Evolutionary conservation across 2,329 filamentous ascomycete species (phyloP).

Genomic region (Aspergillus uvarum): DNA sequence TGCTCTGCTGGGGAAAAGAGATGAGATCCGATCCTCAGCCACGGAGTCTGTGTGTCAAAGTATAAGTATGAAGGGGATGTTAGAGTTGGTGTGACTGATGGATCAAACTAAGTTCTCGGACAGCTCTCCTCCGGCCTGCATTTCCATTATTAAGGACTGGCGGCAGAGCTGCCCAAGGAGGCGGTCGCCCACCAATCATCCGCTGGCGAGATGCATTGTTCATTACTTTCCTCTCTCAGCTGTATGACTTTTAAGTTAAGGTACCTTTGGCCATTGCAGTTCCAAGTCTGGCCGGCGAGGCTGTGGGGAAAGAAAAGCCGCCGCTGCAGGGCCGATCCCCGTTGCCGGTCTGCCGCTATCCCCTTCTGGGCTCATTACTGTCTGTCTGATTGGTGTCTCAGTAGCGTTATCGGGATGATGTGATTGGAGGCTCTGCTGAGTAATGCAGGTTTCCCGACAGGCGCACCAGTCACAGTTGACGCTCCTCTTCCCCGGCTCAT

Average conservation of each 20-base stretch:
- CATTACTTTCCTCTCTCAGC: too few relatives aligned
- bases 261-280: neutral
- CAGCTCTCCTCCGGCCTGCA: neutral
- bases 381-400: conserved; percentile 24
- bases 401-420: conserved; percentile 22
- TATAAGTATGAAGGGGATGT: neutral
- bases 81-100: neutral
- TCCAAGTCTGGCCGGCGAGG: conserved; percentile 4
- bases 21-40: neutral
- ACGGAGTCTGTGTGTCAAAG: neutral
- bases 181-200: conserved; percentile 1
- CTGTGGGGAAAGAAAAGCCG: conserved; percentile 21
- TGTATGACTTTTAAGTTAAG: too few relatives aligned
- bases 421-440: conserved; percentile 25
- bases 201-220: neutral
- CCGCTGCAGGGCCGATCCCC: conserved; percentile 30
- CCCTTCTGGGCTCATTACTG: conserved; percentile 13
- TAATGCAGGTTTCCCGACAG: conserved; percentile 5
- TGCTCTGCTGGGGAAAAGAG: neutral
- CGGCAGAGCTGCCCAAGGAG: conserved; percentile 14
- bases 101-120: neutral
- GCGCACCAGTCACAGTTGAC: neutral
- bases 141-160: conserved; percentile 4
- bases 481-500: neutral
- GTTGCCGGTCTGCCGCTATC: conserved; percentile 25